Base-by-base conservation (phyloP, 2,329 filamentous ascomycete species). In the Neonectria hederae region DNA sequence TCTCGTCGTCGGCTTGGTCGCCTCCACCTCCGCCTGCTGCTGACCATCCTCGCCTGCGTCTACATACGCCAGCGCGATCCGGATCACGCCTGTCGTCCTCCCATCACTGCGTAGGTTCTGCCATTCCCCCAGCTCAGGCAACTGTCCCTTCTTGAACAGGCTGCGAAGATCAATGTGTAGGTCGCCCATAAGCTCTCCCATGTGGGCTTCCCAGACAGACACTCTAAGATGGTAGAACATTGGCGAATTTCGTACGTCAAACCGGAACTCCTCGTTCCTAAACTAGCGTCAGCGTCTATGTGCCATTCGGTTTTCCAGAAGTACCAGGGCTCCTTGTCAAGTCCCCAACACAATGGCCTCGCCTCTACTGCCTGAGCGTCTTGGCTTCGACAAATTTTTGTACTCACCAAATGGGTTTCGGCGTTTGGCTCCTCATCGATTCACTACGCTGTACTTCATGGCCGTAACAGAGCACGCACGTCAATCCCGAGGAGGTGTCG, bases 251-350 rank as follows among this genome's bases (percentile, higher is more conserved):
- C 70, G 65, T 19, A 74, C 65, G 28, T 71, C 56, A 35, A 74
- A 73, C 40, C 67, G 62, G 48, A 74, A 74, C 30, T 73, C 69
- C 35, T 74, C 67, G 40, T 74, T 70, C 72, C 72, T 74, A 49
- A 45, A 60, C 49, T 45, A 63, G 51, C 53, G 46, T 73, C 49
- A 74, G 72, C 32, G 54, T 62, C 38, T 54, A 51, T 49, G 40
- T 62, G 59, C 2, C 40, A 62, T 61, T 65, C 26, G 21, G 14
- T 64, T 26, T 58, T 63, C 46, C 42, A 58, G 56, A 58, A 65
- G 52, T 38, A 46, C 58, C 55, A 51, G 60, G 52, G 58, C 53
- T 60, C 48, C 54, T 45, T 62, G 63, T 32, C 17, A 32, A 51
- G 49, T 61, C 49, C 43, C 45, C 59, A 53, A 43, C 52, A 43